Conservation (phyloP, 2,329 filamentous ascomycete genomes). For the Calonectria crousiana region DNA sequence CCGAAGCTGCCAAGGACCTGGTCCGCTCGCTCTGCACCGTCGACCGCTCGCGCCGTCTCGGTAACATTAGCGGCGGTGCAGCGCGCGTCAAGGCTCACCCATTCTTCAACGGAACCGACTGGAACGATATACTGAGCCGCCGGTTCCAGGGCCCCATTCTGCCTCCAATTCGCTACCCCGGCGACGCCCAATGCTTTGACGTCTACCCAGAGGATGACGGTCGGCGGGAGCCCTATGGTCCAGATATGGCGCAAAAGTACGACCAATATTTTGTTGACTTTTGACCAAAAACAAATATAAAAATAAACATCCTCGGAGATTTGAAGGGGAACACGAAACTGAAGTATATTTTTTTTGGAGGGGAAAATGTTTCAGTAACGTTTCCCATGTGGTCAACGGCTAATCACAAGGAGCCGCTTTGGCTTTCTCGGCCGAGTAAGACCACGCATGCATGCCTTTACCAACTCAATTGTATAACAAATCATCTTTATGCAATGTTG, state of each 20-base stretch:
- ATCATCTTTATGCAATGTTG: background rate
- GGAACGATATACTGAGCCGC: conserved; percentile 77
- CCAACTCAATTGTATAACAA: conserved; percentile 7
- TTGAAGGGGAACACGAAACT: background rate
- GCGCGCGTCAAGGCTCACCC: conserved; percentile 78
- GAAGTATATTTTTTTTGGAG: background rate
- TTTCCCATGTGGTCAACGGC: background rate
- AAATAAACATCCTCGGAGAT: background rate
- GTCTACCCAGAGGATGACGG: conserved; percentile 83
- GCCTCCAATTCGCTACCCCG: conserved; percentile 78
- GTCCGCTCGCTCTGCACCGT: conserved; percentile 83
- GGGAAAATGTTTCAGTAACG: background rate
- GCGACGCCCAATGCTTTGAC: conserved; percentile 86
- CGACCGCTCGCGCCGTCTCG: conserved; percentile 81
- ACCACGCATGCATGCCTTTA: background rate
- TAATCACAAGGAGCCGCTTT: background rate
- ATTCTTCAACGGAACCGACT: conserved; percentile 80
- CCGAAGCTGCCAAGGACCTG: conserved; percentile 77
- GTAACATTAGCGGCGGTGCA: conserved; percentile 82
- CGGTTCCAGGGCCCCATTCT: conserved; percentile 78
- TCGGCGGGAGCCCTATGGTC: conserved; percentile 74
- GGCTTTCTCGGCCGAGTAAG: background rate
- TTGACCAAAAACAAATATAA: background rate
- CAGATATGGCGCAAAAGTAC: conserved; percentile 76
- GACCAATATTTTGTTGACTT: conserved; percentile 80